Evolutionary conservation across 345 rosid genomes (phyloP).

Genomic region (Citrus reticulata): DNA sequence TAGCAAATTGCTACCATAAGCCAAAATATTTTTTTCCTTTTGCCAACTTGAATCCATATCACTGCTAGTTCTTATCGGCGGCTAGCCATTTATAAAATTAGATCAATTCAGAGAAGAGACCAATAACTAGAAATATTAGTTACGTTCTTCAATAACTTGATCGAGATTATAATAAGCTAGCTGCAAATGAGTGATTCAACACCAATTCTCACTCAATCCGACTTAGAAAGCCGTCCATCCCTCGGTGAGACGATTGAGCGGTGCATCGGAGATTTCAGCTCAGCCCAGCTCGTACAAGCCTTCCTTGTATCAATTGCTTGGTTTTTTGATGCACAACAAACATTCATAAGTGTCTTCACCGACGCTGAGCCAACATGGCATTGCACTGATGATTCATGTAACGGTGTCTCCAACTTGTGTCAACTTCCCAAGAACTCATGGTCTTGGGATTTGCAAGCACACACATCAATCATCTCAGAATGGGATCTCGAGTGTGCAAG

Average conservation of each 20-base stretch:
- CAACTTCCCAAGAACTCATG: conserved; percentile 36
- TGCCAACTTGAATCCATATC: background rate
- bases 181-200: conserved; percentile 9
- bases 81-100: background rate
- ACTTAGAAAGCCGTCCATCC: conserved; percentile 6
- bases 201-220: conserved; percentile 31
- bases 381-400: conserved; percentile 29
- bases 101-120: background rate
- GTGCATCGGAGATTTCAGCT: conserved; percentile 32
- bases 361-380: conserved; percentile 57
- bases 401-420: conserved; percentile 29
- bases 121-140: background rate
- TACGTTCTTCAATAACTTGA: background rate
- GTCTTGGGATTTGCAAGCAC: conserved; percentile 42
- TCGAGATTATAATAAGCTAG: background rate
- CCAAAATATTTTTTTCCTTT: no score
- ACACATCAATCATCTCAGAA: conserved; percentile 46
- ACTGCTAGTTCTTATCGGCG: background rate
- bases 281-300: conserved; percentile 42
- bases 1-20: no score
- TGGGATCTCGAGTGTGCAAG: conserved; percentile 51
- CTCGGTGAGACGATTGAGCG: conserved; percentile 40
- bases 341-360: conserved; percentile 56
- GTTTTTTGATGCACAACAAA: conserved; percentile 63
- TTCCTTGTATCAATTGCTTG: conserved; percentile 48